phyloP scores from a whole-genome alignment of 768 basidiomycete genomes.

The Kondoa subrosea region DNA sequence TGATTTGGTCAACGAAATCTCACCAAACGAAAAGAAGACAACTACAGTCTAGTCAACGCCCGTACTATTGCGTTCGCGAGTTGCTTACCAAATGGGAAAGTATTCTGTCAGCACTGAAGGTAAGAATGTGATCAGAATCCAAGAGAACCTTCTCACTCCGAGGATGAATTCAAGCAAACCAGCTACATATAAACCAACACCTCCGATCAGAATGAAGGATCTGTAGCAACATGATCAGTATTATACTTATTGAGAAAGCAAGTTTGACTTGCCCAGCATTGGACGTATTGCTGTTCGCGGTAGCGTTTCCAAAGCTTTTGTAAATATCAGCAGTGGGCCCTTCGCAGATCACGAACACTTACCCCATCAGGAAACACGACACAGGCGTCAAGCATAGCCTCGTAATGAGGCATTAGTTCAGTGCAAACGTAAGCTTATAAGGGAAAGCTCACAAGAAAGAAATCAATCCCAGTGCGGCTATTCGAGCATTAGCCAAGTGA shows the following conservation, averaged over 20 bases:
- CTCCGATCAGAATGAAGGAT: conserved; percentile 24
- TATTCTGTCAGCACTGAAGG: background rate
- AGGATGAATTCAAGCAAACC: conserved; percentile 25
- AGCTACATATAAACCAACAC: conserved; percentile 25
- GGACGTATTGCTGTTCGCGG: background rate
- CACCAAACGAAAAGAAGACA: too few species aligned
- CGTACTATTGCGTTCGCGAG: too few species aligned
- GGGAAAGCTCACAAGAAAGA: background rate
- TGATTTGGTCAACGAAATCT: too few species aligned
- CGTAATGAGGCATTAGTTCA: too few species aligned
- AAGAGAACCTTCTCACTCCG: too few species aligned
- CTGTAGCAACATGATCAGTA: conserved; percentile 5
- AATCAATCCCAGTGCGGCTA: background rate
- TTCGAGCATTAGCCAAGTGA: background rate
- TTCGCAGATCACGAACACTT: too few species aligned
- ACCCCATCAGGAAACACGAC: conserved; percentile 26
- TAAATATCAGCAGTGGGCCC: too few species aligned
- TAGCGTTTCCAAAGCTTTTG: conserved; percentile 15
- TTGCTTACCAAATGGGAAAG: background rate
- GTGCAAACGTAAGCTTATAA: too few species aligned
- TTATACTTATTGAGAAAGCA: too few species aligned
- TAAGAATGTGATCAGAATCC: too few species aligned
- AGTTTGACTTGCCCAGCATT: conserved; percentile 1
- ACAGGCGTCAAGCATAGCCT: too few species aligned
- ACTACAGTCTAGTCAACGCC: too few species aligned